These are phyloP conservation scores for Trametes hirsuta DNA, from an alignment of 1,284 basidiomycete species.

Conservation along the genomic window DNA sequence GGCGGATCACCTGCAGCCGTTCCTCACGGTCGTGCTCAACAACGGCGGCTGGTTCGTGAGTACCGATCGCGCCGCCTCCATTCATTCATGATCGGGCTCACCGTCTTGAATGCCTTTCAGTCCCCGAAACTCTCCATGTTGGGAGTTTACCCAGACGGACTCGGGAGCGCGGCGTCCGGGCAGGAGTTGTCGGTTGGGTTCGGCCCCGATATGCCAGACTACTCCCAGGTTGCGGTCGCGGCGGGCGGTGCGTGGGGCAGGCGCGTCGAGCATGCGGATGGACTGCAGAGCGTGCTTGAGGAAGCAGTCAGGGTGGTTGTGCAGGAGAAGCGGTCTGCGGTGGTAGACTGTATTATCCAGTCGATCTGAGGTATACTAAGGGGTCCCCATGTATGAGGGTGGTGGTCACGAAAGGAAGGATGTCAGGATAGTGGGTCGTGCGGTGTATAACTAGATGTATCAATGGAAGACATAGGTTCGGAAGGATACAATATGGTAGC, in stretches of 20 bases:
- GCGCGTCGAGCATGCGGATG: conserved; percentile 43
- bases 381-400: neutral
- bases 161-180: conserved; percentile 51
- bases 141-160: conserved; percentile 61
- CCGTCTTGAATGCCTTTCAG: conserved; percentile 30
- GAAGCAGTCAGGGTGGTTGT: conserved; percentile 59
- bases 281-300: conserved; percentile 45
- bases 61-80: conserved; percentile 1
- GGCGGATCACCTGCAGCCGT: conserved; percentile 49
- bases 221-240: conserved; percentile 62
- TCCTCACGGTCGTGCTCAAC: conserved; percentile 70
- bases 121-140: conserved; percentile 68
- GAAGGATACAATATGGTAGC: conserved; percentile 1
- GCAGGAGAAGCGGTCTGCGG: conserved; percentile 63
- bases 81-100: conserved; percentile 22
- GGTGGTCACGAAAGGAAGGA: neutral
- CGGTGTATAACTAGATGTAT: neutral
- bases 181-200: conserved; percentile 63
- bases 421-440: neutral
- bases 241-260: conserved; percentile 67
- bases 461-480: neutral
- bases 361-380: conserved; percentile 33
- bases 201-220: conserved; percentile 66
- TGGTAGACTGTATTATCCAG: conserved; percentile 57
- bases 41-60: conserved; percentile 71